phyloP scores from a whole-genome alignment of 1,284 basidiomycete species.

The Vanrija sp. region DNA sequence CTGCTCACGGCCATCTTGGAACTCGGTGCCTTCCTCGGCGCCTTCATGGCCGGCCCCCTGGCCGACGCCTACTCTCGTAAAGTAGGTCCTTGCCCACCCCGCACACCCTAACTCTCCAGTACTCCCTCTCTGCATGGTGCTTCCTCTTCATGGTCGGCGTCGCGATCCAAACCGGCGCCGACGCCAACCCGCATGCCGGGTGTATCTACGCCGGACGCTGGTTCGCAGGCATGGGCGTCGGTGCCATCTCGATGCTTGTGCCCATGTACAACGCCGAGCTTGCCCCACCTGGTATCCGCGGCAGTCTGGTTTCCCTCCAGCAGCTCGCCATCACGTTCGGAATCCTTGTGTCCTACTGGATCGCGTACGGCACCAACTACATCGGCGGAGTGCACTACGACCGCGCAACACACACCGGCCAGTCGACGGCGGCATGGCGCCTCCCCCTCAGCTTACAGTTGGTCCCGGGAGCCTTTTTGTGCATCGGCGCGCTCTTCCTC shows the following conservation, averaged over 20 bases:
- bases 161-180: constrained; percentile 39
- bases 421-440: constrained; percentile 59
- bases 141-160: constrained; percentile 44
- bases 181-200: constrained; percentile 17
- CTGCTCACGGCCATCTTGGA: constrained; percentile 42
- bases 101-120: constrained; percentile 18
- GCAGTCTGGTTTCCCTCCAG: constrained; percentile 73
- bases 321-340: constrained; percentile 71
- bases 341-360: constrained; percentile 58
- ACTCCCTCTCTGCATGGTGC: constrained; percentile 44
- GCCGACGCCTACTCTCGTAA: constrained; percentile 43
- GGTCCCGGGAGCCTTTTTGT: constrained; percentile 50
- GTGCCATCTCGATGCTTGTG: constrained; percentile 46
- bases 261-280: constrained; percentile 67
- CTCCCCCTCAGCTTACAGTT: constrained; percentile 68
- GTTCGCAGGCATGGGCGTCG: constrained; percentile 46
- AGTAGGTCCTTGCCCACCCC: constrained; percentile 9
- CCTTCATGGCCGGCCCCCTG: constrained; percentile 41
- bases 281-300: constrained; percentile 75
- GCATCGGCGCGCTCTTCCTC: constrained; percentile 44
- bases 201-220: constrained; percentile 46
- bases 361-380: constrained; percentile 53
- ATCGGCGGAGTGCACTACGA: constrained; percentile 29
- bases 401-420: constrained; percentile 11
- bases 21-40: constrained; percentile 41